Percentiles rank a stretch among this genome's conserved stretches.
phyloP scores from a whole-genome alignment of 768 basidiomycete genomes.

The Coprinopsis marcescibilis region DNA sequence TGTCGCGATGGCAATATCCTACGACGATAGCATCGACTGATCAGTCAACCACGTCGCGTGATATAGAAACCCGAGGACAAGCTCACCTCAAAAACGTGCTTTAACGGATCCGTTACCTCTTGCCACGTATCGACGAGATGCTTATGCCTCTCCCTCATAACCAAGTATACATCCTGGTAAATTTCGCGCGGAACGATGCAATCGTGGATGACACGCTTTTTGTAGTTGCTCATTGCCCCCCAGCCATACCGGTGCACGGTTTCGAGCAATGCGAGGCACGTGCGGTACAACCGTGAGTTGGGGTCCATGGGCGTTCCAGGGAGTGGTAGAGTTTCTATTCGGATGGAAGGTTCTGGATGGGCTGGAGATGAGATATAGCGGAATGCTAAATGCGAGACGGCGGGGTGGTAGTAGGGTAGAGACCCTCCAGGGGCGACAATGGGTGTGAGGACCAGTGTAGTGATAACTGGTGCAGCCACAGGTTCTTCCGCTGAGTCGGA shows the following conservation, averaged over 20 bases:
- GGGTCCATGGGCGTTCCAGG: slow-evolving; percentile 41
- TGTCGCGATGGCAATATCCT: slow-evolving; percentile 95
- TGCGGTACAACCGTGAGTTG: slow-evolving; percentile 70
- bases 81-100: slow-evolving; percentile 84
- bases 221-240: slow-evolving; percentile 76
- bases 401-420: slow-evolving; percentile 89
- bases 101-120: slow-evolving; percentile 79
- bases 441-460: slow-evolving; percentile 55
- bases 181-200: slow-evolving; percentile 63
- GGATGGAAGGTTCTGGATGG: slow-evolving; percentile 23
- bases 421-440: slow-evolving; percentile 35
- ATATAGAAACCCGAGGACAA: not conserved
- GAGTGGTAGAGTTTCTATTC: slow-evolving; percentile 56
- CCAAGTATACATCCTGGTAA: slow-evolving; percentile 88
- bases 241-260: slow-evolving; percentile 85
- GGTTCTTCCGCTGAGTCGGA: too few relatives aligned
- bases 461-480: slow-evolving; percentile 6
- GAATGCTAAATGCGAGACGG: slow-evolving; percentile 76
- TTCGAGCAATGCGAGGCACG: slow-evolving; percentile 74
- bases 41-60: too few relatives aligned
- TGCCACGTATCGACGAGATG: slow-evolving; percentile 70
- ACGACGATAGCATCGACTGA: too few relatives aligned
- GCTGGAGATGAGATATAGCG: slow-evolving; percentile 62
- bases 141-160: slow-evolving; percentile 82
- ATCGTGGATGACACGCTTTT: slow-evolving; percentile 85